Evolutionary conservation across 225 moss, liverwort and hornwort genomes (phyloP).

Genomic region (Bryum argenteum): DNA sequence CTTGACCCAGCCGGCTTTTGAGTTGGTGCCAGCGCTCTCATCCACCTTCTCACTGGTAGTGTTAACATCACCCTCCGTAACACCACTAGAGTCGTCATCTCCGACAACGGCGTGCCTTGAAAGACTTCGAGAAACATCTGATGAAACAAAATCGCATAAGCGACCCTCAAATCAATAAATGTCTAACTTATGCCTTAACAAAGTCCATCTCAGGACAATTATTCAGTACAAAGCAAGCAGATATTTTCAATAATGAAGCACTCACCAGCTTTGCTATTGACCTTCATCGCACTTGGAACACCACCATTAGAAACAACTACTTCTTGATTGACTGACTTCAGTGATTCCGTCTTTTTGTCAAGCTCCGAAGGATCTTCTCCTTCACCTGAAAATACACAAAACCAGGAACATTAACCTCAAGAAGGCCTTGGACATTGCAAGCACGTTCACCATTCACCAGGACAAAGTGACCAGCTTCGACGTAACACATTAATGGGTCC

Average conservation of each 20-base stretch:
- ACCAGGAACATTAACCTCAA: conserved; percentile 10
- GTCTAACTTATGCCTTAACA: background rate
- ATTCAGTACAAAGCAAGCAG: background rate
- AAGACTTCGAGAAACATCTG: conserved; percentile 37
- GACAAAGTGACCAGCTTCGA: background rate
- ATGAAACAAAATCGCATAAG: conserved; percentile 10
- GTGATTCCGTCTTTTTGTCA: conserved; percentile 38
- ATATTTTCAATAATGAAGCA: conserved; percentile 3
- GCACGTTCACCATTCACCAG: conserved; percentile 1
- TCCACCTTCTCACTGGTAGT: conserved; percentile 63
- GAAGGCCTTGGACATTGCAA: background rate
- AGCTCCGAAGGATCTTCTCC: conserved; percentile 37
- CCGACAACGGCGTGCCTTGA: conserved; percentile 57
- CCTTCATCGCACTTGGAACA: conserved; percentile 33
- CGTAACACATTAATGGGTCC: background rate
- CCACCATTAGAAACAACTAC: conserved; percentile 27
- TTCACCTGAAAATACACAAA: conserved; percentile 24
- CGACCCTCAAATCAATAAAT: background rate
- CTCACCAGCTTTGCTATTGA: conserved; percentile 44
- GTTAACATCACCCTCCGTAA: conserved; percentile 74
- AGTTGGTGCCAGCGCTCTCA: conserved; percentile 54
- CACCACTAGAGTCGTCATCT: conserved; percentile 84
- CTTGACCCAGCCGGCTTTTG: conserved; percentile 82
- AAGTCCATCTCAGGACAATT: conserved; percentile 4
- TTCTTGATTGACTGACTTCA: conserved; percentile 54